These are phyloP conservation scores for Globisporangium rhizosaccharum DNA, from an alignment of 352 stramenopile species.

Conservation along the genomic window DNA sequence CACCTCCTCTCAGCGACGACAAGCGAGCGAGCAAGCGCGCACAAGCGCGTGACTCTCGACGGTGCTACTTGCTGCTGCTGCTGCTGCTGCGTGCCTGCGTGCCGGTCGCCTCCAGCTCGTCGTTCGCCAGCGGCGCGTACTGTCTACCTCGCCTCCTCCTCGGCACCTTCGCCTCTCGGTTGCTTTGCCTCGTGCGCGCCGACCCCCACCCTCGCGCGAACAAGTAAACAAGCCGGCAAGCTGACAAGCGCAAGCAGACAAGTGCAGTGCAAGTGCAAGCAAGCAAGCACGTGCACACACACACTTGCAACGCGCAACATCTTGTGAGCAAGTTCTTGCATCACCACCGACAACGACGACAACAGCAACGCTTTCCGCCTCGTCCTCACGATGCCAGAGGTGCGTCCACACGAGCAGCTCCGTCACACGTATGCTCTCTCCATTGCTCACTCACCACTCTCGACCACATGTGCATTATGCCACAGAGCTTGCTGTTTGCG, in stretches of 20 bases:
- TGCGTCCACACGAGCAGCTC: constrained; percentile 11
- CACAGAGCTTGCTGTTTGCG: constrained; percentile 55
- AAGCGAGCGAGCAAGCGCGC: constrained; percentile 1
- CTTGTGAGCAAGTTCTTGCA: too few species aligned
- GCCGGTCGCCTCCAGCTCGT: too few species aligned
- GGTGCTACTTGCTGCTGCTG: too few species aligned
- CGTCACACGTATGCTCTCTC: not conserved
- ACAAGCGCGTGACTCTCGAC: too few species aligned
- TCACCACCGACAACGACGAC: too few species aligned
- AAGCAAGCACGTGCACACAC: not conserved
- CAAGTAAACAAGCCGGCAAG: constrained; percentile 11
- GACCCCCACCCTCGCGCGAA: not conserved
- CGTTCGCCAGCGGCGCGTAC: not conserved
- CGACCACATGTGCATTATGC: not conserved
- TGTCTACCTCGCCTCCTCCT: not conserved
- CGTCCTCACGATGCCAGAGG: constrained; percentile 27
- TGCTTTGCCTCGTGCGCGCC: not conserved
- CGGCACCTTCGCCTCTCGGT: not conserved
- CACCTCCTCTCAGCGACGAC: not conserved
- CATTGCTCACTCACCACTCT: not conserved
- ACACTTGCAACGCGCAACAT: too few species aligned
- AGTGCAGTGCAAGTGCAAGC: not conserved
- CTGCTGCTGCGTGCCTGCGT: not conserved
- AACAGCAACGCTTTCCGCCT: not conserved
- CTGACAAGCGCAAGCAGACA: not conserved